Evolutionary conservation across 2,329 filamentous ascomycete species (phyloP).

Genomic region (Elsinoe arachidis): DNA sequence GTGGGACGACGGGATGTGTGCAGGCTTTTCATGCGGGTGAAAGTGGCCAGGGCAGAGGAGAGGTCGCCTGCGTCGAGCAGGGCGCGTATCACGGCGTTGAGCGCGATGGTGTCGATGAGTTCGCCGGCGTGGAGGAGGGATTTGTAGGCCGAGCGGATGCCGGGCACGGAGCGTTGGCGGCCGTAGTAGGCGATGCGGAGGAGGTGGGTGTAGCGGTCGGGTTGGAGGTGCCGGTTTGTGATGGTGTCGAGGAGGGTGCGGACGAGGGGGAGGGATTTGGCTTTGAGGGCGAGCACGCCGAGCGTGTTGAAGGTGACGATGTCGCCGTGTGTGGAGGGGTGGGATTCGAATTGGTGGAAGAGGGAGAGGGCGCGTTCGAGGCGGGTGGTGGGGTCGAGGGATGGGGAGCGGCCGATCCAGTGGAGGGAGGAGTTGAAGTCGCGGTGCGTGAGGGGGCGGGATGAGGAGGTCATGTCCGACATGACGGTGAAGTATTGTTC

Average conservation of each 20-base stretch:
- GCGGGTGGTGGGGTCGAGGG: slow-evolving; percentile 49
- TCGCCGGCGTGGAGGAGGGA: slow-evolving; percentile 79
- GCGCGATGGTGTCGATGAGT: slow-evolving; percentile 74
- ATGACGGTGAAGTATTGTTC: slow-evolving; percentile 74
- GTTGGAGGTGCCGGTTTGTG: slow-evolving; percentile 55
- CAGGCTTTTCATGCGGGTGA: slow-evolving; percentile 69
- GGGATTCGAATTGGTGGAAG: slow-evolving; percentile 84
- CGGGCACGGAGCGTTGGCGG: slow-evolving; percentile 61
- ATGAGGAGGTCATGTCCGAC: slow-evolving; percentile 70
- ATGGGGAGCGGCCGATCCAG: slow-evolving; percentile 65
- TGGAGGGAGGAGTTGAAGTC: slow-evolving; percentile 83
- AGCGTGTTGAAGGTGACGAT: slow-evolving; percentile 88
- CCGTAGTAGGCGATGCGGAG: slow-evolving; percentile 79
- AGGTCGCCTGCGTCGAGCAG: slow-evolving; percentile 70
- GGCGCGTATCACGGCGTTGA: slow-evolving; percentile 79
- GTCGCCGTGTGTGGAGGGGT: slow-evolving; percentile 55
- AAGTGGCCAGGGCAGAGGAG: slow-evolving; percentile 68
- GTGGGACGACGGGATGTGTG: slow-evolving; percentile 32
- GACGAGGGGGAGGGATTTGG: slow-evolving; percentile 72
- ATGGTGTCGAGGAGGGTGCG: slow-evolving; percentile 82
- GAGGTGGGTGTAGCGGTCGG: slow-evolving; percentile 73
- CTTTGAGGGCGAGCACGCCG: slow-evolving; percentile 79
- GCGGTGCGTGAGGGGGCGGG: slow-evolving; percentile 54
- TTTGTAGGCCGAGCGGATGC: slow-evolving; percentile 66
- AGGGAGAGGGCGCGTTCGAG: slow-evolving; percentile 62